Percentiles rank a stretch among this genome's conserved stretches.
Evolutionary conservation across 139 green algal species (phyloP).

Genomic region (Closterium sp.): DNA sequence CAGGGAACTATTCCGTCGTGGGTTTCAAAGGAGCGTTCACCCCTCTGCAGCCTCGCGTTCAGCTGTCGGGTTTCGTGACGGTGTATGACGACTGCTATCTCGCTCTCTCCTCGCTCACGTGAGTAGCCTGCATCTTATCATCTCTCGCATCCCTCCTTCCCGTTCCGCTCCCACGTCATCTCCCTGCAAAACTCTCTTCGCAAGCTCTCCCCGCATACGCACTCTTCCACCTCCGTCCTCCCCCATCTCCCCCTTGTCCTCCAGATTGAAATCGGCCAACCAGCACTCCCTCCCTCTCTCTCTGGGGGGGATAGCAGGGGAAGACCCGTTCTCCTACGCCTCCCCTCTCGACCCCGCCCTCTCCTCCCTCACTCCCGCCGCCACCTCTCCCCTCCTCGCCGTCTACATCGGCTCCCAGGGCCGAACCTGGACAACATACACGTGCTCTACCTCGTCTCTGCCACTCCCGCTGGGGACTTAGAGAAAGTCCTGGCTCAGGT

Average conservation of each 20-base stretch:
- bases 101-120: not conserved
- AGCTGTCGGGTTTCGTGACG: not conserved
- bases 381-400: not conserved
- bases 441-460: not conserved
- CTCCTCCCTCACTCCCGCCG: not conserved
- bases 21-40: slow-evolving; percentile 3
- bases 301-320: not conserved
- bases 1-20: slow-evolving; percentile 1
- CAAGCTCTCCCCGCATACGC: not conserved
- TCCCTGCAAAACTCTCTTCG: no score
- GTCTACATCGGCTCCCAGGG: not conserved
- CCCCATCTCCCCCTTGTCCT: not conserved
- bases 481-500: not conserved
- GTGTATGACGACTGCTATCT: slow-evolving; percentile 24
- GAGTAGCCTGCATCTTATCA: not conserved
- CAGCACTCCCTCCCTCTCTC: not conserved
- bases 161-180: not conserved
- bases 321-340: not conserved
- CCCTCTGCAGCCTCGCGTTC: not conserved
- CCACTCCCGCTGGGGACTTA: not conserved
- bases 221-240: not conserved
- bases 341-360: not conserved
- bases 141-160: not conserved
- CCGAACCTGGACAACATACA: not conserved
- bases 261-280: not conserved